phyloP scores from a whole-genome alignment of 345 rosid genomes.

The Viola odorata region DNA sequence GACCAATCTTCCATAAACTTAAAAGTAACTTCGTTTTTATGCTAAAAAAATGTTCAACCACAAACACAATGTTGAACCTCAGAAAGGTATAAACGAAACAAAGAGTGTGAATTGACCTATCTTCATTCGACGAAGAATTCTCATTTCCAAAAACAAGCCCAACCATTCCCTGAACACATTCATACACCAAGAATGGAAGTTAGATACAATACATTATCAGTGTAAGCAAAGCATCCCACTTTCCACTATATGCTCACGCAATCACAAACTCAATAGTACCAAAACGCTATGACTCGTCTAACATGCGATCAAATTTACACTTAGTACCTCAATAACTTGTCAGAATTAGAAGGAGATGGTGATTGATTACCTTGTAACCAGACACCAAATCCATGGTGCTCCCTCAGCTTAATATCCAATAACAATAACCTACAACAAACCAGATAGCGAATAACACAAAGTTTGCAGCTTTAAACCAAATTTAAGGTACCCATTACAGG shows the following conservation, averaged over 20 bases:
- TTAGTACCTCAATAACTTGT: no score
- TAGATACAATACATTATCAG: no score
- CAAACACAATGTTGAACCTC: background rate
- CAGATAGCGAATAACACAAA: no score
- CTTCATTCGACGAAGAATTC: slow-evolving; percentile 66
- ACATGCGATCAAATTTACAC: no score
- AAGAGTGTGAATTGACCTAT: slow-evolving; percentile 38
- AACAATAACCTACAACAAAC: background rate
- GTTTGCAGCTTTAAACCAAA: no score
- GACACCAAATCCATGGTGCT: slow-evolving; percentile 76
- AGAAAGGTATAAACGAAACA: background rate
- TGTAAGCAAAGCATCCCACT: no score
- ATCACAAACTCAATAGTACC: no score
- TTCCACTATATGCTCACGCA: no score
- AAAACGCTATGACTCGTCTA: background rate
- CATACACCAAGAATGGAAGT: no score
- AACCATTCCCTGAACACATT: slow-evolving; percentile 65
- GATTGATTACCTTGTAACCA: slow-evolving; percentile 60
- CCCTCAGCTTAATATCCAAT: slow-evolving; percentile 1
- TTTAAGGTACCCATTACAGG: no score
- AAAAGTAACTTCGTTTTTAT: no score
- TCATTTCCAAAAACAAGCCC: slow-evolving; percentile 90
- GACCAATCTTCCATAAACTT: background rate
- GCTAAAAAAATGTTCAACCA: no score
- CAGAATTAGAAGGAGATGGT: background rate